phyloP scores from a whole-genome alignment of 1,284 basidiomycete genomes.

The Erythrobasidium hasegawianum region DNA sequence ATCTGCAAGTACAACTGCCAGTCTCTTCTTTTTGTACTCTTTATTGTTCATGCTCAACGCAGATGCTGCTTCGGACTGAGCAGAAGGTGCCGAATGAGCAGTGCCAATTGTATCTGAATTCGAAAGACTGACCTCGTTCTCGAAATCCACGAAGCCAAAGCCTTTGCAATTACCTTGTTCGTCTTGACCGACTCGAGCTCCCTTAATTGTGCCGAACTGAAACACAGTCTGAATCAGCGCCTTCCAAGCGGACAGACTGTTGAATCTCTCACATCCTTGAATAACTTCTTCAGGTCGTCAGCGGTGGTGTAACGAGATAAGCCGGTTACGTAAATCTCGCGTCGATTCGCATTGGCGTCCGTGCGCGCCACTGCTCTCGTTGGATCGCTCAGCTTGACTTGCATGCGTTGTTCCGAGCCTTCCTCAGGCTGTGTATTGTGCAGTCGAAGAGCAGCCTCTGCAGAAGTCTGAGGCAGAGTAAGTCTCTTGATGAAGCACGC shows the following conservation, averaged over 20 bases:
- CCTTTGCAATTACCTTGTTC: conserved; percentile 70
- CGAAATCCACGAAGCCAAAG: conserved; percentile 90
- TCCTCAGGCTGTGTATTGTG: conserved; percentile 70
- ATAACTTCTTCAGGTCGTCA: conserved; percentile 68
- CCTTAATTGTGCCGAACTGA: conserved; percentile 75
- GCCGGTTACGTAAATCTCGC: conserved; percentile 80
- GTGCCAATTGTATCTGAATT: too few relatives aligned
- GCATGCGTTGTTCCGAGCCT: conserved; percentile 58
- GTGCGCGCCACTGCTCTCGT: conserved; percentile 78
- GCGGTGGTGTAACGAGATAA: conserved; percentile 70
- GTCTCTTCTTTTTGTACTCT: conserved; percentile 75
- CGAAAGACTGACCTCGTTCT: conserved; percentile 69
- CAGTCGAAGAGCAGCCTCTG: conserved; percentile 70
- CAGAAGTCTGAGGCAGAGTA: conserved; percentile 57
- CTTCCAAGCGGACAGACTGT: too few relatives aligned
- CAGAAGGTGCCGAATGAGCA: too few relatives aligned
- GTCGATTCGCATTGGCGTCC: conserved; percentile 72
- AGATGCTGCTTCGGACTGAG: conserved; percentile 65
- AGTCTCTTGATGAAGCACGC: too few relatives aligned
- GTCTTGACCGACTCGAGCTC: conserved; percentile 71
- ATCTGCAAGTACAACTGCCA: conserved; percentile 77
- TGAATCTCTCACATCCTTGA: conserved; percentile 64
- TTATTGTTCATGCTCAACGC: conserved; percentile 76
- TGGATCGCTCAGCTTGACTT: conserved; percentile 86
- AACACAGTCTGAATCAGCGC: neutral